A percentile compares a stretch with the other conserved stretches of the same genome.
These are phyloP conservation scores for Xylaria sp. DNA, from an alignment of 2,329 filamentous ascomycete species.

Conservation along the genomic window DNA sequence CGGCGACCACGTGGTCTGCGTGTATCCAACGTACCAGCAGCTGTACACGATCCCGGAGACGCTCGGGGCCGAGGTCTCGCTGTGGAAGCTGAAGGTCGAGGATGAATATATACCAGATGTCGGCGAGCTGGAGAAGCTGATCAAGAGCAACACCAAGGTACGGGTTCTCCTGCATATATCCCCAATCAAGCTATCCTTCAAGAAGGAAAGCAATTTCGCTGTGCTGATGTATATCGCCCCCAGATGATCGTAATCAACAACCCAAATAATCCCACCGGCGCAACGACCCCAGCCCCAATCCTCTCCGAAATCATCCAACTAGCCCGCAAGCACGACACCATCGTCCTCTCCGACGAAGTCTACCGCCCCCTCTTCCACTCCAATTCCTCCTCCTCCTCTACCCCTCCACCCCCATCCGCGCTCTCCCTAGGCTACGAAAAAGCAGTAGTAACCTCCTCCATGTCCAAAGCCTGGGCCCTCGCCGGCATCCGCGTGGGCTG, in stretches of 20 bases:
- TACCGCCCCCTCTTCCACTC: constrained; percentile 84
- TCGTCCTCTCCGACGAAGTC: constrained; percentile 81
- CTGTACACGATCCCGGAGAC: constrained; percentile 80
- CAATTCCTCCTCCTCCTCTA: constrained; percentile 38
- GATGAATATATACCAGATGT: constrained; percentile 76
- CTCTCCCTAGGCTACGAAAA: constrained; percentile 78
- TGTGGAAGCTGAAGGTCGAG: constrained; percentile 76
- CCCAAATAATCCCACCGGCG: constrained; percentile 85
- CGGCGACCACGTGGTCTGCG: constrained; percentile 85
- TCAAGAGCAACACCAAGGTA: constrained; percentile 77
- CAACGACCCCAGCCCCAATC: constrained; percentile 70
- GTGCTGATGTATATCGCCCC: no score
- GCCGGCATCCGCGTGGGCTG: constrained; percentile 86
- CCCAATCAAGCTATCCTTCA: no score
- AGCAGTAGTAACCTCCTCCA: constrained; percentile 78
- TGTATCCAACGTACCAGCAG: constrained; percentile 89
- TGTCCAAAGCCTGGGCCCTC: constrained; percentile 87
- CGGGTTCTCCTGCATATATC: constrained; percentile 51
- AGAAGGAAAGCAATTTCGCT: not conserved
- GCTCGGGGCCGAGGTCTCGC: constrained; percentile 78
- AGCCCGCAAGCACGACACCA: constrained; percentile 71
- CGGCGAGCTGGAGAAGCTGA: constrained; percentile 71
- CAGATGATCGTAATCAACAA: constrained; percentile 71
- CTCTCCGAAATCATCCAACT: constrained; percentile 72
- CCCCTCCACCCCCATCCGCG: constrained; percentile 67